A percentile compares a stretch with the other conserved stretches of the same genome.
phyloP scores from a whole-genome alignment of 805 yeast species.

The Saccharomycopsis sp. region DNA sequence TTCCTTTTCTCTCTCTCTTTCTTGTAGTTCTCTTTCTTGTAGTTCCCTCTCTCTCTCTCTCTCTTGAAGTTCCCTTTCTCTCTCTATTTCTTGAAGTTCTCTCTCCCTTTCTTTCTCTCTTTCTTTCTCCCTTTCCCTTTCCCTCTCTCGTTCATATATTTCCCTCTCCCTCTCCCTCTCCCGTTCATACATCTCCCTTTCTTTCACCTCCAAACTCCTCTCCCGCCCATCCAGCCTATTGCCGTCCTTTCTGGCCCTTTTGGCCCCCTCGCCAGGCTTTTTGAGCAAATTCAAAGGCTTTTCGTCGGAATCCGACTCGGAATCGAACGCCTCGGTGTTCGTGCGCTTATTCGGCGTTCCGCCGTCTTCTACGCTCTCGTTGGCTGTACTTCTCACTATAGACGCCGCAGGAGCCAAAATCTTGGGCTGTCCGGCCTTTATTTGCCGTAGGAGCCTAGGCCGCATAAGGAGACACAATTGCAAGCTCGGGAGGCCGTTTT shows the following conservation, averaged over 20 bases:
- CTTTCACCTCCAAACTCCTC: too few relatives aligned
- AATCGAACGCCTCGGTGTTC: not conserved
- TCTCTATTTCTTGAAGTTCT: not conserved
- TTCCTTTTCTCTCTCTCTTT: too few relatives aligned
- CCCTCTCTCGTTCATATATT: not conserved
- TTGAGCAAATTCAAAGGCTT: not conserved
- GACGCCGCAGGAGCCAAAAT: conserved; percentile 2
- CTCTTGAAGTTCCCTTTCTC: not conserved
- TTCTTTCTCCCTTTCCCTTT: not conserved
- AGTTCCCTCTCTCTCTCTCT: not conserved
- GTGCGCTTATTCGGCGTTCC: not conserved
- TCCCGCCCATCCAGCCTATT: not conserved
- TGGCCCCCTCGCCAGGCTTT: not conserved
- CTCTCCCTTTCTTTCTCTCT: not conserved
- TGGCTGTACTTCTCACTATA: not conserved
- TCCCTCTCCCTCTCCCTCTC: conserved; percentile 5
- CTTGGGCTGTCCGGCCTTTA: not conserved
- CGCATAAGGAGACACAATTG: conserved; percentile 7
- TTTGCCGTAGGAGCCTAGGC: conserved; percentile 7
- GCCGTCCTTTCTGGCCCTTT: conserved; percentile 2
- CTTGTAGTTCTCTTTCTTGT: conserved; percentile 3
- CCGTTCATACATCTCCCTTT: conserved; percentile 7
- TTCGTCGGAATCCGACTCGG: conserved; percentile 12
- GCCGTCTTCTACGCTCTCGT: not conserved
- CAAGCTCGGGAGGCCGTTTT: not conserved